Percentiles rank a stretch among this genome's conserved stretches.
Conservation (phyloP, 106 monocot species). For the Dendrobium nobile region DNA sequence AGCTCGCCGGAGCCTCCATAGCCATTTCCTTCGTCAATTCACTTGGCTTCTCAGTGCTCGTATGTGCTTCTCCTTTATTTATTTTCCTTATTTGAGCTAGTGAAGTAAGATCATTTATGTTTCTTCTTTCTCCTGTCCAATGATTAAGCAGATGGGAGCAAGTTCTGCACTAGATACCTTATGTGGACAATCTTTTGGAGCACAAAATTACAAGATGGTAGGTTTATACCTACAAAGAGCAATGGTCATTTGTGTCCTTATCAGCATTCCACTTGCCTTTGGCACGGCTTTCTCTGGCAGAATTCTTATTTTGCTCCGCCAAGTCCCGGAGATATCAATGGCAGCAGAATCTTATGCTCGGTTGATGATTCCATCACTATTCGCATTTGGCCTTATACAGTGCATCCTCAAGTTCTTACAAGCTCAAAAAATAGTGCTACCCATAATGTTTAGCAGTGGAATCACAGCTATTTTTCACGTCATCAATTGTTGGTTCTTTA, state of each 20-base stretch:
- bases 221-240: conserved; percentile 58
- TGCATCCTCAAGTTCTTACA: conserved; percentile 39
- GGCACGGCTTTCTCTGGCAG: conserved; percentile 46
- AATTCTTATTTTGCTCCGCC: conserved; percentile 44
- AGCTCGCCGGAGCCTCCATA: conserved; percentile 5
- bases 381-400: conserved; percentile 61
- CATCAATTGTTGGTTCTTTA: conserved; percentile 56
- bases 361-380: conserved; percentile 63
- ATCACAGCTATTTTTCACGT: conserved; percentile 45
- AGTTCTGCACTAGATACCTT: conserved; percentile 68
- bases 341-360: conserved; percentile 48
- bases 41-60: background rate
- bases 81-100: too few species aligned
- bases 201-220: conserved; percentile 51
- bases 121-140: too few species aligned
- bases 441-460: conserved; percentile 47
- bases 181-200: conserved; percentile 73
- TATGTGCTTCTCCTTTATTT: too few species aligned
- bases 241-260: conserved; percentile 40
- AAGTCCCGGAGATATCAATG: conserved; percentile 54
- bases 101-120: too few species aligned
- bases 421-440: conserved; percentile 53
- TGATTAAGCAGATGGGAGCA: conserved; percentile 47
- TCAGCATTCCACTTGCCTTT: conserved; percentile 42
- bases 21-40: conserved; percentile 4